phyloP scores from a whole-genome alignment of 2,329 filamentous ascomycete genomes.

The Fonsecaea nubica region DNA sequence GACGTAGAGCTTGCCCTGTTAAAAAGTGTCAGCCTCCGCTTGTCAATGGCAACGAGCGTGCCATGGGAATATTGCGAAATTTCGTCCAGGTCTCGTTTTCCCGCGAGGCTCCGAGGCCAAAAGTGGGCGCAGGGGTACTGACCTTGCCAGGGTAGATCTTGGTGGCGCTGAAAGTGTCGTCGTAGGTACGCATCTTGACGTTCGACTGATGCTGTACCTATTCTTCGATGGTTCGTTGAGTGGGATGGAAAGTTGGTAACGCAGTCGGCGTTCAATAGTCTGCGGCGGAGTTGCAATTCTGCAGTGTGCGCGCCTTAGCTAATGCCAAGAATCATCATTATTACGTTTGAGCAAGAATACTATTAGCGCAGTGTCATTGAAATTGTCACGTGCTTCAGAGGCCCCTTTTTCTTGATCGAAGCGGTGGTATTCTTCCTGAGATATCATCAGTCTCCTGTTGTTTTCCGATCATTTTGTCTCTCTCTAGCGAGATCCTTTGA shows the following conservation, averaged over 20 bases:
- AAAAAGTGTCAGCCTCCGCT: slow-evolving; percentile 1
- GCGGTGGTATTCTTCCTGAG: background rate
- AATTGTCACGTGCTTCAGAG: background rate
- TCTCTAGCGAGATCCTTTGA: slow-evolving; percentile 2
- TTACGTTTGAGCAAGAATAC: background rate
- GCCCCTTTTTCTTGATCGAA: background rate
- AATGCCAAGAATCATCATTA: slow-evolving; percentile 10
- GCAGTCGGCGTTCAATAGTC: slow-evolving; percentile 9
- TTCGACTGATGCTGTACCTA: slow-evolving; percentile 36
- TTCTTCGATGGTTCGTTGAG: slow-evolving; percentile 19
- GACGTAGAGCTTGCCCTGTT: slow-evolving; percentile 97
- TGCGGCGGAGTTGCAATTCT: slow-evolving; percentile 22
- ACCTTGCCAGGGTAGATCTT: slow-evolving; percentile 84
- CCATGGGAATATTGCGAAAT: background rate
- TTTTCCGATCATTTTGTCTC: background rate
- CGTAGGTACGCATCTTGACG: slow-evolving; percentile 76
- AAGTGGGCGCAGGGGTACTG: slow-evolving; percentile 47
- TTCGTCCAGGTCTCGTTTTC: slow-evolving; percentile 18
- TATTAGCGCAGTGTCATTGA: background rate
- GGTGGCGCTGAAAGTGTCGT: slow-evolving; percentile 77
- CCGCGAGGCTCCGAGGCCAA: background rate
- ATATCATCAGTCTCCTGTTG: background rate
- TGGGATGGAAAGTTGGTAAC: slow-evolving; percentile 20
- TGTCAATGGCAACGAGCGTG: slow-evolving; percentile 29
- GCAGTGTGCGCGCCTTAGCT: slow-evolving; percentile 20